Evolutionary conservation across 2,329 filamentous ascomycete species (phyloP).

Genomic region (Hymenoscyphus scutula): DNA sequence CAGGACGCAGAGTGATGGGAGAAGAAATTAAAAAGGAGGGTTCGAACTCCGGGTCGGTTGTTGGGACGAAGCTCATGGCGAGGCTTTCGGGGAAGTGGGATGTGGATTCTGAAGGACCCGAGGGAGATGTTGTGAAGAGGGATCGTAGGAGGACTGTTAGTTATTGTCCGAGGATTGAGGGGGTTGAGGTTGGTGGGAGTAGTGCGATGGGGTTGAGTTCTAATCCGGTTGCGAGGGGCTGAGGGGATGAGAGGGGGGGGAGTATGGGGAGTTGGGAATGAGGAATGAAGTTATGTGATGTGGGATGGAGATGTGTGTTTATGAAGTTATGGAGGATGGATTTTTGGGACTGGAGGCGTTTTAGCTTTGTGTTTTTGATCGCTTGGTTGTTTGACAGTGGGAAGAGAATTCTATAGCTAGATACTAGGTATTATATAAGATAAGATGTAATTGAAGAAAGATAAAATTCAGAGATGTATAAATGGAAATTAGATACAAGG

Average conservation of each 20-base stretch:
- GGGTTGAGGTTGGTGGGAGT: not conserved
- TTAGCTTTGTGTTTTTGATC: not conserved
- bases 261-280: not conserved
- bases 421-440: not conserved
- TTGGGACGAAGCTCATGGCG: slow-evolving; percentile 11
- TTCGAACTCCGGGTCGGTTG: slow-evolving; percentile 34
- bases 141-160: slow-evolving; percentile 6
- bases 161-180: not conserved
- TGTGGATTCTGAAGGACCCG: slow-evolving; percentile 4
- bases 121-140: not conserved
- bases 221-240: not conserved
- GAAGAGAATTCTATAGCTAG: not conserved
- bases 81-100: slow-evolving; percentile 6
- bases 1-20: slow-evolving; percentile 58
- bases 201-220: not conserved
- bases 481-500: not conserved
- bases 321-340: not conserved
- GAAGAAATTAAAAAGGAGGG: slow-evolving; percentile 49
- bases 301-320: not conserved
- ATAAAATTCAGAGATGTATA: too few species aligned
- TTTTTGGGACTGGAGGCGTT: not conserved
- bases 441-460: not conserved
- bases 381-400: not conserved
- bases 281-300: not conserved
- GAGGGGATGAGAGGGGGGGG: too few species aligned